phyloP scores from a whole-genome alignment of 2,329 filamentous ascomycete genomes.

The Stachybotrys echinatus region DNA sequence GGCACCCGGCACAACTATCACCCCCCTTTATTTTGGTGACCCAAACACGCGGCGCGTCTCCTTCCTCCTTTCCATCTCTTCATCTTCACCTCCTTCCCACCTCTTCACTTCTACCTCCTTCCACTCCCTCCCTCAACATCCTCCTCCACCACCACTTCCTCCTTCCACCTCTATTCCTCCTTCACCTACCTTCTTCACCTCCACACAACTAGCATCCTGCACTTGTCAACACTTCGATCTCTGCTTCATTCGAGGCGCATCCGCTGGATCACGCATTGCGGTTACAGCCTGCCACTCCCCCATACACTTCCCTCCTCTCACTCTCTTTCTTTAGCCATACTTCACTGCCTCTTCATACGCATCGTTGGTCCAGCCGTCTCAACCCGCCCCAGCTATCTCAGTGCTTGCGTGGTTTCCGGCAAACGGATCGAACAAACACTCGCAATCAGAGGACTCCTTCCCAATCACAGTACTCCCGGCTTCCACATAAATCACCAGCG shows the following conservation, averaged over 20 bases:
- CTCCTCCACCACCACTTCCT: neutral
- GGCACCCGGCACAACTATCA: no score
- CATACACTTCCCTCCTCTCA: neutral
- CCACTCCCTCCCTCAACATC: neutral
- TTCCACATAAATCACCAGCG: no score
- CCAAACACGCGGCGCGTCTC: neutral
- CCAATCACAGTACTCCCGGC: no score
- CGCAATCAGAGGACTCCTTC: no score
- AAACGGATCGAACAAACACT: no score
- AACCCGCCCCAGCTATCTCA: no score
- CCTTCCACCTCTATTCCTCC: neutral
- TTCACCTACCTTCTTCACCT: neutral
- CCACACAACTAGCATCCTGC: neutral
- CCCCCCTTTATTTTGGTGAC: neutral
- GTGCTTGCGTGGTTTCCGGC: no score
- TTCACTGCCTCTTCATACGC: neutral
- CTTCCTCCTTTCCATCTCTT: neutral
- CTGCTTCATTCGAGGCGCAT: neutral
- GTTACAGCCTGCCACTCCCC: neutral
- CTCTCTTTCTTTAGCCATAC: neutral
- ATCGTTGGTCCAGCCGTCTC: no score
- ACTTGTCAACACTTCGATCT: no score
- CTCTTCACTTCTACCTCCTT: neutral
- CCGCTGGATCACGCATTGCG: neutral
- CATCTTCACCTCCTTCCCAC: neutral